Conservation (phyloP, 1,139 yeast genomes). For the Sugiyamaella xylanicola region DNA sequence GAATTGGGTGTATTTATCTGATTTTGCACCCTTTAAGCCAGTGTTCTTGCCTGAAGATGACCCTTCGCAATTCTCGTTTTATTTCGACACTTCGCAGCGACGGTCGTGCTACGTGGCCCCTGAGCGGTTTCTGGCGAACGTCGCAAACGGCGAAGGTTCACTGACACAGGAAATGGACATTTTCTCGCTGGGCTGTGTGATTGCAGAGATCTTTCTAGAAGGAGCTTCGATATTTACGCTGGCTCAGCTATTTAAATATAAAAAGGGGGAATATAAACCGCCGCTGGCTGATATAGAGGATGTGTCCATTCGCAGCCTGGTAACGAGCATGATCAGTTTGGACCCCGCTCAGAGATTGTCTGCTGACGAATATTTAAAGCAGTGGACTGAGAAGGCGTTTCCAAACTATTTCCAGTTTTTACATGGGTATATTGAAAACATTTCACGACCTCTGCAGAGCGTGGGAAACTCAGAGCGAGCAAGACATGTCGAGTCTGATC, state of each 20-base stretch:
- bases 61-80: conserved; percentile 91
- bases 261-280: conserved; percentile 67
- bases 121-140: conserved; percentile 65
- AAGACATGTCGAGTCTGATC: conserved; percentile 53
- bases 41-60: conserved; percentile 86
- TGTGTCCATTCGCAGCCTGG: conserved; percentile 52
- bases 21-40: conserved; percentile 86
- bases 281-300: conserved; percentile 59
- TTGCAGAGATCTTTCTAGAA: conserved; percentile 85
- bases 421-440: conserved; percentile 62
- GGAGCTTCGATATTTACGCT: conserved; percentile 85
- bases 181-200: conserved; percentile 88
- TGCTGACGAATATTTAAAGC: conserved; percentile 56
- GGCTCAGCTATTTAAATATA: conserved; percentile 83
- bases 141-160: conserved; percentile 30
- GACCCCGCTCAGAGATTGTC: conserved; percentile 63
- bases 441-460: conserved; percentile 41
- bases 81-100: conserved; percentile 86
- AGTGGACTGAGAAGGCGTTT: conserved; percentile 55
- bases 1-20: conserved; percentile 83
- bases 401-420: conserved; percentile 76
- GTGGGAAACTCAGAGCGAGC: conserved; percentile 36
- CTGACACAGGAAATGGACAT: conserved; percentile 76
- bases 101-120: conserved; percentile 93
- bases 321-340: conserved; percentile 61